Evolutionary conservation across 1,139 yeast species (phyloP), one percentile per base, ranked within the genome.

Genomic region (Sugiyamaella xylanicola): DNA sequence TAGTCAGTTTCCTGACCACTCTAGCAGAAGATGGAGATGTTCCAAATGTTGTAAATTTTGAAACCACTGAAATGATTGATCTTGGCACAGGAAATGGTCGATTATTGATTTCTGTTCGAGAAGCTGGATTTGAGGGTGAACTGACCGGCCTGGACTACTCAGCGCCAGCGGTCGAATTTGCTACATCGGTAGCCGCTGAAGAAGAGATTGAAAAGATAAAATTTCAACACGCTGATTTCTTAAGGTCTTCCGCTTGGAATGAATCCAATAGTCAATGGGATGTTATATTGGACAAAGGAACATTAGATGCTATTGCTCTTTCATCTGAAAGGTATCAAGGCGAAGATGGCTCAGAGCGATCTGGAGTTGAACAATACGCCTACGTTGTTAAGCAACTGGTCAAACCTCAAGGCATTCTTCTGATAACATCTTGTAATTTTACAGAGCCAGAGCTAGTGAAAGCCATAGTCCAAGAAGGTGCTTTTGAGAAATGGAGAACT

Each of bases 1-100:
- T 93, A 84, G 79, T 87, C 20, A 82, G 83, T 54, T 92, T 85
- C 65, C 68, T 90, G 17, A 70, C 74, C 17, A 78, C 77, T 1
- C 73, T 77, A 53, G 59, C 74, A 2, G 79, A 65, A 11, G 66
- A 64, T 20, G 60, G 58, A 2, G 59, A 54, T 7, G 49, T 59
- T 16, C 65, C 63, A 13, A 64, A 62, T 4, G 20, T 57, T 17
- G 53, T 59, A 2, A 56, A 58, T 46, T 56, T 51, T 16, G 46
- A 66, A 68, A 2, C 64, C 65, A 15, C 69, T 76, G 11, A 74
- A 68, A 77, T 90, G 53, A 71, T 91, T 21, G 99, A 93, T 71
- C 73, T 93, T 46, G 99, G 99, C 0, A 91, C 98, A 0, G 99
- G 99, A 0, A 93, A 93, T 70, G 99, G 99, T 0, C 97, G 91